phyloP scores from a whole-genome alignment of 2,329 filamentous ascomycete genomes.

The Emergomyces africanus region DNA sequence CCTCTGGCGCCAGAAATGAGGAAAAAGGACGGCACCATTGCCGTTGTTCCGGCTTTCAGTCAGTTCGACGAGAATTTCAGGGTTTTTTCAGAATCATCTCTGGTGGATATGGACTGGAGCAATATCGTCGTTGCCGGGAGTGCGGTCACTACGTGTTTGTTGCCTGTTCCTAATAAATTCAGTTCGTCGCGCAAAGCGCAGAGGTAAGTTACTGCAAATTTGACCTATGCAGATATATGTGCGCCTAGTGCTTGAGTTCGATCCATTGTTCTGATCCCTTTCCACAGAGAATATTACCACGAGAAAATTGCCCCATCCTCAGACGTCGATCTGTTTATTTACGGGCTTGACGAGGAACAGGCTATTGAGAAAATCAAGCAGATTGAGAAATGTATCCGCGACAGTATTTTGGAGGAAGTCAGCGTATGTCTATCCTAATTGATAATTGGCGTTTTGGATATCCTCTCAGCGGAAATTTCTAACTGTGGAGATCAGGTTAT shows the following conservation, averaged over 20 bases:
- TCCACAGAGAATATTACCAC: conserved; percentile 60
- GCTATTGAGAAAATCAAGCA: conserved; percentile 73
- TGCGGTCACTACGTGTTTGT: conserved; percentile 63
- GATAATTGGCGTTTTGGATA: not conserved
- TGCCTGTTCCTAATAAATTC: conserved; percentile 55
- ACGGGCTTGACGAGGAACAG: conserved; percentile 63
- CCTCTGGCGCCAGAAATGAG: conserved; percentile 36
- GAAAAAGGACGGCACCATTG: conserved; percentile 47
- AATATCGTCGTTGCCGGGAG: conserved; percentile 75
- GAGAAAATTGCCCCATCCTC: conserved; percentile 69
- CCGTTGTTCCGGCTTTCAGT: conserved; percentile 52
- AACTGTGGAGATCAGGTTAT: conserved; percentile 38
- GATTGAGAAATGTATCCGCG: conserved; percentile 62
- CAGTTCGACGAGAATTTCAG: conserved; percentile 71
- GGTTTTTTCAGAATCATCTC: conserved; percentile 66
- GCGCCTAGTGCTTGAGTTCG: not conserved
- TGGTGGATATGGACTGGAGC: conserved; percentile 65
- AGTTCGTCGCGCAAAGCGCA: conserved; percentile 18
- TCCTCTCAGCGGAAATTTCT: not conserved
- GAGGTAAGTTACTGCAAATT: conserved; percentile 2
- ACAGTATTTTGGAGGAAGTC: conserved; percentile 69
- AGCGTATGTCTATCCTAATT: conserved; percentile 30
- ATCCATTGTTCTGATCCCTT: not conserved
- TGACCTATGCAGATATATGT: not conserved
- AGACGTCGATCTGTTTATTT: conserved; percentile 77